phyloP scores from a whole-genome alignment of 2,329 filamentous ascomycete genomes.

The Podosphaera xanthii region DNA sequence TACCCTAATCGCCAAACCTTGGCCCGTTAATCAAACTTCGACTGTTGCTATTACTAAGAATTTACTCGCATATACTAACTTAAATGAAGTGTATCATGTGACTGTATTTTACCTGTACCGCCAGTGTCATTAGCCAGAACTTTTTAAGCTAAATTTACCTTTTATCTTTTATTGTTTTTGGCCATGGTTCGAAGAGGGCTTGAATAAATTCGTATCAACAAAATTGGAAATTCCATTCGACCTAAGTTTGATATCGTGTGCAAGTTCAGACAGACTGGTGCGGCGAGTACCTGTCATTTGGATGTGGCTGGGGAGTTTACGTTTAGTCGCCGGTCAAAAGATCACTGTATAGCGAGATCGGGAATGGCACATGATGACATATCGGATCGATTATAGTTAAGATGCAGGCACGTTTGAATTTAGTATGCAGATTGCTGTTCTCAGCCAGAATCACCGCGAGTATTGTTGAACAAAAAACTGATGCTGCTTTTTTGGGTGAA shows the following conservation, averaged over 20 bases:
- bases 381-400: not conserved
- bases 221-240: not conserved
- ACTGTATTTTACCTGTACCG: too few relatives aligned
- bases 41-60: too few relatives aligned
- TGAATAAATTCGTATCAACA: not conserved
- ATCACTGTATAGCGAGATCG: slow-evolving; percentile 1
- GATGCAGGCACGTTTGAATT: slow-evolving; percentile 13
- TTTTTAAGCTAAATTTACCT: not conserved
- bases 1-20: too few relatives aligned
- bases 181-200: not conserved
- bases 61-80: too few relatives aligned
- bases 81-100: too few relatives aligned
- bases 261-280: not conserved
- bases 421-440: slow-evolving; percentile 9
- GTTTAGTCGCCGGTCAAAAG: slow-evolving; percentile 10
- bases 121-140: not conserved
- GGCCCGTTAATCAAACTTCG: too few relatives aligned
- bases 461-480: slow-evolving; percentile 13
- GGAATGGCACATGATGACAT: slow-evolving; percentile 1
- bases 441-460: slow-evolving; percentile 3
- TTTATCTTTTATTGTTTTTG: not conserved
- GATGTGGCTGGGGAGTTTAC: slow-evolving; percentile 4
- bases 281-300: not conserved
- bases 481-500: slow-evolving; percentile 12
- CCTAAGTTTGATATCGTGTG: not conserved